Evolutionary conservation across 2,329 filamentous ascomycete genomes (phyloP), one percentile per base, ranked within the genome.

Genomic region (Nothopassalora personata): DNA sequence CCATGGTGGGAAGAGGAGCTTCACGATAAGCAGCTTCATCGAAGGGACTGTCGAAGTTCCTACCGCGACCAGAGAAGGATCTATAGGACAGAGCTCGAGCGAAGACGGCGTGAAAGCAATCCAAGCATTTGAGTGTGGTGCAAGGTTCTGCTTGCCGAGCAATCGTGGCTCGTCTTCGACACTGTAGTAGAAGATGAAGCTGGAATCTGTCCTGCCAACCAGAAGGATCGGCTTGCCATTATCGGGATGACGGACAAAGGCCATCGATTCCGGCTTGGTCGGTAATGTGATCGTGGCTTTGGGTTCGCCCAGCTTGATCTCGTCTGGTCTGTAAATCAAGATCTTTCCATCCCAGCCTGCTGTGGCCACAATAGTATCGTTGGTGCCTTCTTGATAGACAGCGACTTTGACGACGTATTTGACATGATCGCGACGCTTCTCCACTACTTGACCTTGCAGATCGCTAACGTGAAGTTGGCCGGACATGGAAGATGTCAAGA

Each of bases 111-210:
- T 84, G 67, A 86, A 87, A 1, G 82, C 78, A 13, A 85, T 73
- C 85, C 85, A 87, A n/a, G 83, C 78, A 66, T 83, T 86, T 3
- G 83, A 84, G 66, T 84, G 79, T 1, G 84, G 84, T 8, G 84
- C 82, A 2, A 86, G 76, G 62, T 86, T 86, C 64, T 86, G 84
- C 59, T 76, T 77, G 27, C 83, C 83, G 3, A 83, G 72, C 8
- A 82, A 72, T 28, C 67, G 66, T 53, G 77, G 72, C 54, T 73
- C 56, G 60, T 61, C 30, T 69, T 66, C 39, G 68, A 77, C 60
- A 2, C 71, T 67, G 66, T 86, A 85, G 70, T 82, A 86, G 64
- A 83, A 80, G 23, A 86, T 72, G 65, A 79, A 80, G 2, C 80
- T 84, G 4, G 83, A 86, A 67, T 86, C 84, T 57, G 80, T 77